These are phyloP conservation scores for Cicer arietinum DNA, from an alignment of 306 rosid genomes.

Conservation along the genomic window DNA sequence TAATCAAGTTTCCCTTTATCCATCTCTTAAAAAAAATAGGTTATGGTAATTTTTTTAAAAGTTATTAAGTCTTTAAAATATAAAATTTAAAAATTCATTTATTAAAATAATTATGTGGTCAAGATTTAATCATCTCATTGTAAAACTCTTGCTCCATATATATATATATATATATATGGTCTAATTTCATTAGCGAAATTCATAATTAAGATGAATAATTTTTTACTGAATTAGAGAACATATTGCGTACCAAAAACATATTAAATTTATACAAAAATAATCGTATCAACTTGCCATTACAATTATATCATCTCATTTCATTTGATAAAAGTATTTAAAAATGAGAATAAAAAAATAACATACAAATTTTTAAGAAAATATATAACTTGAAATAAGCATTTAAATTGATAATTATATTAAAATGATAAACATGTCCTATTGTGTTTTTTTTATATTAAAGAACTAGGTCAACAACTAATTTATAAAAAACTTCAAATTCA, in stretches of 20 bases:
- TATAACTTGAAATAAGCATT: neutral
- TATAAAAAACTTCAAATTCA: neutral
- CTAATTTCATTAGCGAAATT: neutral
- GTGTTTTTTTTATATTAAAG: neutral
- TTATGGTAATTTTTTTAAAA: neutral
- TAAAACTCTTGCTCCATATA: too few species aligned
- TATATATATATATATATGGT: too few species aligned
- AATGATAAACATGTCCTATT: neutral
- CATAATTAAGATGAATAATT: neutral
- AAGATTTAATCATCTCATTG: too few species aligned
- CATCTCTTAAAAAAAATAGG: neutral
- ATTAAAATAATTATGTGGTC: neutral
- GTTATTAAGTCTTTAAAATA: neutral
- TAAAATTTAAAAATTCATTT: conserved; percentile 1
- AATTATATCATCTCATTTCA: neutral
- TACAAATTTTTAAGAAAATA: neutral
- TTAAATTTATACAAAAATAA: neutral
- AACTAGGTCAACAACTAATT: neutral
- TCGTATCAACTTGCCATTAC: neutral
- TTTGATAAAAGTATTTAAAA: neutral
- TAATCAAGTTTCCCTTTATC: neutral
- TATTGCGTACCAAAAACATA: neutral
- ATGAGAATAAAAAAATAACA: neutral
- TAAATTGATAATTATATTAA: neutral
- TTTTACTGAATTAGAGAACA: neutral